Base-by-base conservation (phyloP, 129 eudicot genomes). In the Arctium minus region DNA sequence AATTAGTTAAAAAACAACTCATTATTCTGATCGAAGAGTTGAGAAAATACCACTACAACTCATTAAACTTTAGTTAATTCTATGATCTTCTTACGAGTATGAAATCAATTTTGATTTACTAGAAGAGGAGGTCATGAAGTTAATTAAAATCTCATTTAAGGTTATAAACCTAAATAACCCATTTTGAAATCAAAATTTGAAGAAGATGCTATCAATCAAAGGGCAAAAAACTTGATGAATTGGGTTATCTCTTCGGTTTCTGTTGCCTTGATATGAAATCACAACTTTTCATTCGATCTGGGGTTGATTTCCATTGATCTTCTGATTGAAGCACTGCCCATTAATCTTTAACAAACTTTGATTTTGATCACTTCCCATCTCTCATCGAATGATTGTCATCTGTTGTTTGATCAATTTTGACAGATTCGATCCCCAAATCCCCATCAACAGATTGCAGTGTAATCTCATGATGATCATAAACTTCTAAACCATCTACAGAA, bases 401-500 rank as follows among this genome's bases (percentile, higher is more conserved):
- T 7, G 6, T 56, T 11, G 15, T 6, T 71, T 40, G 80, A 15
- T 72, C 53, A 31, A n/a, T 56, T 85, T 75, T 83, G 8, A 4
- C 68, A 38, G 6, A 44, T 48, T 75, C 79, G 22, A 74, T 72
- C 46, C 73, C 85, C 18, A 56, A 79, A 37, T 15, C 38, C 3
- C 84, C 81, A 68, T 74, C 81, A 76, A 48, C 78, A 56, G 50
- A 37, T 8, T 75, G 64, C 15, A 18, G 39, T 38, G 46, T 46
- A 18, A 71, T 35, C 40, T 39, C 75, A 31, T 44, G 65, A 37
- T 69, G 68, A 74, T 73, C 60, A 17, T 78, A 78, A 17, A 72
- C 27, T 5, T 74, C 80, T 6, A 76, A 75, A 46, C 69, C 35
- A 77, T 85, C 91, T 77, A 80, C 0, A 3, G 91, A 88, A 67